A percentile compares a stretch with the other conserved stretches of the same genome.
phyloP scores from a whole-genome alignment of 1,139 yeast genomes.

The Geotrichum klebahnii region DNA sequence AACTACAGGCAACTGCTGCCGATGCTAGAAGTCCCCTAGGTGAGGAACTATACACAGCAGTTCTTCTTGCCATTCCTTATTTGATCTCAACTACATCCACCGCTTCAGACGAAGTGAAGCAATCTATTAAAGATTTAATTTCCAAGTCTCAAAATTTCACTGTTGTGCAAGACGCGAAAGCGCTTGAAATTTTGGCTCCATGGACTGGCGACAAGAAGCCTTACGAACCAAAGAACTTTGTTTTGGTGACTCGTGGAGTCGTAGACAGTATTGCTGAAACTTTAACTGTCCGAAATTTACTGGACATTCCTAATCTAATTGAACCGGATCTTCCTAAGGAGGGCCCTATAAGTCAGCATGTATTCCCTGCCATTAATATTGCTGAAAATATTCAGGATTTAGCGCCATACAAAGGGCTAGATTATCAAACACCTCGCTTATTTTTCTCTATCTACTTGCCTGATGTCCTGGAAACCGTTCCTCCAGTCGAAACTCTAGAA shows the following conservation, averaged over 20 bases:
- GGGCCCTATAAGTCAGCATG: conserved; percentile 31
- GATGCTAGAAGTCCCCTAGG: conserved; percentile 45
- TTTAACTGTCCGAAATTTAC: conserved; percentile 16
- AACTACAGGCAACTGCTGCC: conserved; percentile 44
- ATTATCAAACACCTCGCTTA: conserved; percentile 49
- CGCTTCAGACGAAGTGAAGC: conserved; percentile 10
- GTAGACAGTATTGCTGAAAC: conserved; percentile 25
- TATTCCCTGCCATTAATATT: conserved; percentile 40
- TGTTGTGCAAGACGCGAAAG: conserved; percentile 19
- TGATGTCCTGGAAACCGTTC: conserved; percentile 63
- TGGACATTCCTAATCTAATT: conserved; percentile 16
- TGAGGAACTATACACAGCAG: conserved; percentile 63
- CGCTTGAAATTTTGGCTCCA: conserved; percentile 40
- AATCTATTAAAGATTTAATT: conserved; percentile 21
- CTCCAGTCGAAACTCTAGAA: conserved; percentile 55
- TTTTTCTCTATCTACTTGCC: conserved; percentile 64
- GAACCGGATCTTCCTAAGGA: conserved; percentile 28
- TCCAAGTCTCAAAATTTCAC: conserved; percentile 26
- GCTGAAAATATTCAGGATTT: conserved; percentile 29
- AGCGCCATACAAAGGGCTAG: conserved; percentile 19
- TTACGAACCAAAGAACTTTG: conserved; percentile 51
- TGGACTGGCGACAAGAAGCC: conserved; percentile 48
- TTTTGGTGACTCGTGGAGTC: conserved; percentile 54
- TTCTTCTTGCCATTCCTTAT: conserved; percentile 67
- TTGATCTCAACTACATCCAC: conserved; percentile 22